Evolutionary conservation across 2,329 filamentous ascomycete genomes (phyloP).

Genomic region (Pseudonectria buxi): DNA sequence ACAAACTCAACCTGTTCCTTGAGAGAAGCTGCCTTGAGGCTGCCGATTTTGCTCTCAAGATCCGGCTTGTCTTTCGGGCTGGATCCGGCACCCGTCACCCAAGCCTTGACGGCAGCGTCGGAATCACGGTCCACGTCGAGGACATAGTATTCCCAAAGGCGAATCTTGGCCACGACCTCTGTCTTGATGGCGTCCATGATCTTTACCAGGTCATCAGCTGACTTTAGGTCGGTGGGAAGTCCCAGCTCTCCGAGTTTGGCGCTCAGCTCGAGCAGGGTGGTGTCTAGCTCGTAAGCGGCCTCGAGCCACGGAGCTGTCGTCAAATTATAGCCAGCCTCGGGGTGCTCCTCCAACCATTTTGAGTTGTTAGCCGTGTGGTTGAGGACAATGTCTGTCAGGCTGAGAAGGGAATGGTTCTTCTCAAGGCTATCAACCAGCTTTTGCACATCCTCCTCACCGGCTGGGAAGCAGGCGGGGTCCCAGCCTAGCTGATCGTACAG

Average conservation of each 20-base stretch:
- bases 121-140: constrained; percentile 70
- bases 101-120: constrained; percentile 62
- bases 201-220: constrained; percentile 63
- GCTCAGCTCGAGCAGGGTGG: constrained; percentile 66
- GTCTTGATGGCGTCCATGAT: constrained; percentile 82
- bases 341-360: constrained; percentile 87
- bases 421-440: constrained; percentile 76
- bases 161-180: constrained; percentile 68
- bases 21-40: constrained; percentile 38
- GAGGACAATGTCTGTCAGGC: constrained; percentile 92
- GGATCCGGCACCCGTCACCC: constrained; percentile 55
- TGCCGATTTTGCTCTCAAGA: constrained; percentile 34
- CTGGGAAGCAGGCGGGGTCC: constrained; percentile 74
- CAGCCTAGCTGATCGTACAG: constrained; percentile 87
- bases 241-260: constrained; percentile 62
- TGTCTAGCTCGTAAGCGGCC: constrained; percentile 56
- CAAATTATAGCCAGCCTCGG: constrained; percentile 91
- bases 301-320: constrained; percentile 77
- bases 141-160: constrained; percentile 91
- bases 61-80: constrained; percentile 40
- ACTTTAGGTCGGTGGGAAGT: constrained; percentile 67
- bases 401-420: constrained; percentile 74
- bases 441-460: constrained; percentile 74
- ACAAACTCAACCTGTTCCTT: constrained; percentile 56
- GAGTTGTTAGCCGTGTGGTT: constrained; percentile 98